These are phyloP conservation scores for Geranium incanum DNA, from an alignment of 441 rosid species.

Conservation along the genomic window DNA sequence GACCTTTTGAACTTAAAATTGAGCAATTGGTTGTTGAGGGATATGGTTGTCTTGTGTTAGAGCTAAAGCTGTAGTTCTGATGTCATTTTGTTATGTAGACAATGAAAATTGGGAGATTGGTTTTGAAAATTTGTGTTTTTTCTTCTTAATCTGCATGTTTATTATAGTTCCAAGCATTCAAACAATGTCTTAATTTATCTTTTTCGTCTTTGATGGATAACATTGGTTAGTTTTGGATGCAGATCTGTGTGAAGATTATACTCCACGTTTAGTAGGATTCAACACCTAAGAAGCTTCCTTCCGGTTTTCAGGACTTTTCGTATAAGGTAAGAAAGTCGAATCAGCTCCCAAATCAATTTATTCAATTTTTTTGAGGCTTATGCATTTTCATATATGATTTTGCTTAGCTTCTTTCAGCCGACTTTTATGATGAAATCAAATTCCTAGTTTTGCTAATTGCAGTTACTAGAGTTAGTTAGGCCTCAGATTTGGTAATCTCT, in stretches of 20 bases:
- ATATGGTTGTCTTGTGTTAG: background rate
- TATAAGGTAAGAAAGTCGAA: conserved; percentile 40
- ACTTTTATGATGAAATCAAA: too few relatives aligned
- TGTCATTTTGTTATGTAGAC: background rate
- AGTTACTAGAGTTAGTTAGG: background rate
- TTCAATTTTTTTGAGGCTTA: background rate
- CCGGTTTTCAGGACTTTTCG: background rate
- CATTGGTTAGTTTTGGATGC: background rate
- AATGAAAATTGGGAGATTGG: background rate
- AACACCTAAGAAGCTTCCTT: background rate
- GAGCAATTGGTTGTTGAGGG: background rate
- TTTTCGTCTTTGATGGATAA: background rate
- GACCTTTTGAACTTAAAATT: too few relatives aligned
- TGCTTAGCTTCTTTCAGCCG: background rate
- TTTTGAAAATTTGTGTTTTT: too few relatives aligned
- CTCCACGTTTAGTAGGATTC: background rate
- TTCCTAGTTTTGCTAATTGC: background rate
- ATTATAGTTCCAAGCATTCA: background rate
- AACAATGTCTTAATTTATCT: background rate
- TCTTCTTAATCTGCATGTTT: background rate
- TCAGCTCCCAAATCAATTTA: conserved; percentile 9
- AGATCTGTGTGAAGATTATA: conserved; percentile 13
- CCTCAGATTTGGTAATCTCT: background rate
- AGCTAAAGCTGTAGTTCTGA: background rate
- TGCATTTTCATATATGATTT: background rate